These are phyloP conservation scores for Phytophthora rubi DNA, from an alignment of 352 stramenopile genomes.

Conservation along the genomic window DNA sequence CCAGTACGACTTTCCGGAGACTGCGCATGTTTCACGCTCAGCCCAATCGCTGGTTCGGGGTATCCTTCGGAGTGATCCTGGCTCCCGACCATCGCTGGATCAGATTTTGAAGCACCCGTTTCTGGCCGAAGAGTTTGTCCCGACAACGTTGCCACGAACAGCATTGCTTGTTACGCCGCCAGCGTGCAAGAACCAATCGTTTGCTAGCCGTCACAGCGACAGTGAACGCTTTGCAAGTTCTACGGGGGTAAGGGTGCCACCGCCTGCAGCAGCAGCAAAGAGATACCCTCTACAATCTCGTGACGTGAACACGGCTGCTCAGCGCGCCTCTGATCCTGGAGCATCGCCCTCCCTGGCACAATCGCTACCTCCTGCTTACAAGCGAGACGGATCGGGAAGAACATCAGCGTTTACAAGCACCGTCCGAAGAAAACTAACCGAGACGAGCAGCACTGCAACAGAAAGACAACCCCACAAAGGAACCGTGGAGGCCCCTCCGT, in stretches of 20 bases:
- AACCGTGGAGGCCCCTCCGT: constrained; percentile 11
- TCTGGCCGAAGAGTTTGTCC: constrained; percentile 64
- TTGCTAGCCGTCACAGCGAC: constrained; percentile 30
- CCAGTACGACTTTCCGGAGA: constrained; percentile 95
- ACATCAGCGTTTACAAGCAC: constrained; percentile 12
- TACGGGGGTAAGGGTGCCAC: constrained; percentile 31
- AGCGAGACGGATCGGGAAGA: constrained; percentile 24
- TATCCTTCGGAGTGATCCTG: constrained; percentile 79
- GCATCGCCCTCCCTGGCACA: constrained; percentile 17
- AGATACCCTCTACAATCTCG: constrained; percentile 46
- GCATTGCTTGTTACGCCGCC: constrained; percentile 79
- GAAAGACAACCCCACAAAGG: constrained; percentile 1
- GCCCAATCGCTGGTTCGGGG: constrained; percentile 77
- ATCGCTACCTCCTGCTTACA: constrained; percentile 31
- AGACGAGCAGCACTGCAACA: constrained; percentile 15
- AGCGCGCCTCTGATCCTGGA: constrained; percentile 41
- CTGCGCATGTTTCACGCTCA: constrained; percentile 84
- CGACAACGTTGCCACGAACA: constrained; percentile 59
- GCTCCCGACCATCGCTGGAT: constrained; percentile 69
- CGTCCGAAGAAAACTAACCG: constrained; percentile 13
- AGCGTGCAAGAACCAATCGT: constrained; percentile 50
- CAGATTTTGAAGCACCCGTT: constrained; percentile 85
- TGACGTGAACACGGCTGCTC: constrained; percentile 39
- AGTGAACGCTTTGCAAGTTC: constrained; percentile 33
- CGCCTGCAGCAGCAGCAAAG: constrained; percentile 29